Conservation (phyloP, 2,329 filamentous ascomycete genomes). For the Hypomyces rosellus region DNA sequence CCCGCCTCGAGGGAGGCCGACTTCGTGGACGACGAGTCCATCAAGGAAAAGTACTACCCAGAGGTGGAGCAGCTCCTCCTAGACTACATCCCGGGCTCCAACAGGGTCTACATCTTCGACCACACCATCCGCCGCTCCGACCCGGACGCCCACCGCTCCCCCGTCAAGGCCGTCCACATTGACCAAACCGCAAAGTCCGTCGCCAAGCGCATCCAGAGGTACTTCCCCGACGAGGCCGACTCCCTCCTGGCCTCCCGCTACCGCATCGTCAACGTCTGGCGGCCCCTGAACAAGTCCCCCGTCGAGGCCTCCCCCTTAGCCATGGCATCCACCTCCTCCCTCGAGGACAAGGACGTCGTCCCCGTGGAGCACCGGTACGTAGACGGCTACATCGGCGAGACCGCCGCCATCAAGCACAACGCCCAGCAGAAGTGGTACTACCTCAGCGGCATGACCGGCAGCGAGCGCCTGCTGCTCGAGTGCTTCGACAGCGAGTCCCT, state of each 20-base stretch:
- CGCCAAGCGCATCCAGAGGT: constrained; percentile 58
- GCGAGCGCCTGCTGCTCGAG: constrained; percentile 69
- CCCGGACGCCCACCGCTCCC: constrained; percentile 54
- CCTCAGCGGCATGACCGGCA: constrained; percentile 67
- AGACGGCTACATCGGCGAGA: constrained; percentile 62
- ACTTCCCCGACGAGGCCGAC: constrained; percentile 61
- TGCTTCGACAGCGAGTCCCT: constrained; percentile 65
- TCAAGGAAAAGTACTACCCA: constrained; percentile 72
- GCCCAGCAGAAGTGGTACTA: constrained; percentile 68
- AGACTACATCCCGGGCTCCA: constrained; percentile 57
- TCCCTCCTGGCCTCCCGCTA: constrained; percentile 65
- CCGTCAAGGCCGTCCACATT: constrained; percentile 71
- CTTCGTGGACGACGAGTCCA: constrained; percentile 63
- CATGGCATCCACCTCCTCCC: constrained; percentile 58
- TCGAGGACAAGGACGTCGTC: constrained; percentile 59
- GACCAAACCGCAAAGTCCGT: constrained; percentile 71
- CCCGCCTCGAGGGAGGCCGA: constrained; percentile 42
- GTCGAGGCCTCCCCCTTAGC: constrained; percentile 63
- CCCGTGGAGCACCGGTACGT: constrained; percentile 66
- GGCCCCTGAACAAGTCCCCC: constrained; percentile 52
- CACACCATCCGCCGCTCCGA: constrained; percentile 72
- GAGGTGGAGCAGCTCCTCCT: constrained; percentile 72
- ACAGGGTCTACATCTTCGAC: constrained; percentile 71
- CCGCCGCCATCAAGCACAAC: constrained; percentile 59
- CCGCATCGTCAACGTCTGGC: constrained; percentile 85